Evolutionary conservation across 116 monocot species (phyloP), one percentile per base, ranked within the genome.

Genomic region (Cymodocea nodosa): DNA sequence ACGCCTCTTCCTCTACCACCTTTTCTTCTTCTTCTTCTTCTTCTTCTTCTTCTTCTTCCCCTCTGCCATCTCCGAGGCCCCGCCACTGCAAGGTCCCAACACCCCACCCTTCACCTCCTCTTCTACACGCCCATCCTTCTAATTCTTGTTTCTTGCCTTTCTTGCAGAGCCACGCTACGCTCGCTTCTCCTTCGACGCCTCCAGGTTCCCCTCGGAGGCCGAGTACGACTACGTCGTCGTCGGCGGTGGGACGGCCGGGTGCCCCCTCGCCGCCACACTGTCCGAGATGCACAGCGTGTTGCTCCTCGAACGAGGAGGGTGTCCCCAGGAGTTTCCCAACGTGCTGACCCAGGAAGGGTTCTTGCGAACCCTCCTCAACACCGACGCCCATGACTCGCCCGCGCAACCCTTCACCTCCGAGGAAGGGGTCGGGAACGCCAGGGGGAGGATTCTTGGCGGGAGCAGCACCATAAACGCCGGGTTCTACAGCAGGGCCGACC

Each of bases 151-250:
- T 39, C 39, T 39, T 39, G 4, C 2, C 7, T 57, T 69, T 59
- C 68, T 69, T 44, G 70, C 70, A 63, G 64, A 22, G 20, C 52
- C 83, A 52, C 23, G 48, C 61, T 94, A 94, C 84, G 16, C 74
- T 37, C 39, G 68, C 18, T 94, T 84, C 80, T 69, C 87, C 25
- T 75, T 73, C 68, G 87, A 94, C 73, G 94, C 94, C 15, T n/a
- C 81, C 8, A 15, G 50, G 51, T 81, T 85, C 73, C 84, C 94
- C 36, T 39, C 55, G 34, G 82, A 84, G 60, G 77, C 82, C 19
- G 74, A 79, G 68, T 87, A 89, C 77, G 94, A 94, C 73, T 94
- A 87, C 87, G 84, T 94, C 68, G 64, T 94, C 23, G 82, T 94
- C 51, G 94, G 94, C 30, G 90, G 89, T 30, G 89, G 90, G 11